These are phyloP conservation scores for Gelatoporia subvermispora DNA, from an alignment of 768 basidiomycete genomes.

Conservation along the genomic window DNA sequence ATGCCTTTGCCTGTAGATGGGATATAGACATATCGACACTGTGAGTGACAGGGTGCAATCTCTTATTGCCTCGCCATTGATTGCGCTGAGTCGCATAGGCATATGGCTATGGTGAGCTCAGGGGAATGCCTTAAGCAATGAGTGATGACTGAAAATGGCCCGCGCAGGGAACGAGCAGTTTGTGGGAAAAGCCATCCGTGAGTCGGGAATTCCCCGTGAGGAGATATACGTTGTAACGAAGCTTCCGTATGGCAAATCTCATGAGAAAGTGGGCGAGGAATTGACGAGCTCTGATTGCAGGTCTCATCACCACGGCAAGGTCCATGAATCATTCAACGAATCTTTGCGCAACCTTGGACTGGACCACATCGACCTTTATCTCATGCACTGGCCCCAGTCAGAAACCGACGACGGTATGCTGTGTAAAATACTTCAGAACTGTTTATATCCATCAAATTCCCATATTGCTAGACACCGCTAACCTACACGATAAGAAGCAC, in stretches of 20 bases:
- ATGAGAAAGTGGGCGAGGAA: not conserved
- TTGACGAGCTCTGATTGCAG: conserved; percentile 18
- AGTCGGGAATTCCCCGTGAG: conserved; percentile 38
- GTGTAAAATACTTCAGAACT: not conserved
- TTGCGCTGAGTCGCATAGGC: not conserved
- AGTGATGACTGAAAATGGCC: not conserved
- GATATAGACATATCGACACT: conserved; percentile 6
- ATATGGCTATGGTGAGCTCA: not conserved
- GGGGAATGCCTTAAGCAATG: not conserved
- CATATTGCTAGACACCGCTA: not conserved
- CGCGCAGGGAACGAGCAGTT: conserved; percentile 36
- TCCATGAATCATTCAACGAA: conserved; percentile 25
- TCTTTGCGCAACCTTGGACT: conserved; percentile 25
- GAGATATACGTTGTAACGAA: conserved; percentile 51
- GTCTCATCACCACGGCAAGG: conserved; percentile 24
- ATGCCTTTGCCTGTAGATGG: not conserved
- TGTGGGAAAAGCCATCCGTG: conserved; percentile 42
- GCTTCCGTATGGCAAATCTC: conserved; percentile 28
- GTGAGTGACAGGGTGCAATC: not conserved
- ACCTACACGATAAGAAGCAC: conserved; percentile 19
- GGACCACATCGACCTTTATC: conserved; percentile 39
- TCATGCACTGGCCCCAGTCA: conserved; percentile 35
- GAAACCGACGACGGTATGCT: conserved; percentile 1
- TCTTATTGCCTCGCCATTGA: too few relatives aligned
- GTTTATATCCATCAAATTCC: too few relatives aligned